Evolutionary conservation across 2,329 filamentous ascomycete genomes (phyloP), one percentile per base, ranked within the genome.

Genomic region (Phialophora macrospora): DNA sequence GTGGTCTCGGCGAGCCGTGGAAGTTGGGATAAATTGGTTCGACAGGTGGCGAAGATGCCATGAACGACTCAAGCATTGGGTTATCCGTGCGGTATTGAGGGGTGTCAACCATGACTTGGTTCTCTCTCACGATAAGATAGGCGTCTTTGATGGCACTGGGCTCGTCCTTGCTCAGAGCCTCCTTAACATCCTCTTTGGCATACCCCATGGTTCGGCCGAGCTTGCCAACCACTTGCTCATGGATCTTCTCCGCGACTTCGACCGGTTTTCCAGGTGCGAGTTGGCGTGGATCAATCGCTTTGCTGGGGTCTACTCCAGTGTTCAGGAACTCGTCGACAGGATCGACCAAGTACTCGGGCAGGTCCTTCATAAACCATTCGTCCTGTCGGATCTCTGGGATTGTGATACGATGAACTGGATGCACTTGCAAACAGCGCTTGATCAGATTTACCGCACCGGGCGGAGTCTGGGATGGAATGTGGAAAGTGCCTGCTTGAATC

Each of bases 191-290:
- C 68, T 90, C 90, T 76, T 92, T 94, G 41, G 90, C 93, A 76
- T 99, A 99, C 66, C 95, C 95, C 93, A 99, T 98, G 0, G 93
- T 97, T 80, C 94, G 95, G 74, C 94, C 95, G 60, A 99, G 90
- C 82, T 98, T 98, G 66, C 93, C 90, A 5, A 96, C 94, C 3
- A 98, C 94, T 71, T 92, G 90, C 66, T 95, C 88, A 76, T 98
- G 93, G 30, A 99, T 85, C 79, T 93, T 92, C 79, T 96, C 91
- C 72, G 96, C 92, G 7, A 96, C 86, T 62, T 90, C 89, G 24
- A 87, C 83, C 11, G 92, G 87, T 46, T 92, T 92, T 60, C 90
- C 87, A 2, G 92, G 91, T 0, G 91, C 92, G 71, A 97, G 88
- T 62, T 90, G 89, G 68, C 88, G 89, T 41, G 92, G 89, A 75